Evolutionary conservation across 2,329 filamentous ascomycete species (phyloP).

Genomic region (Arachnomyces sp.): DNA sequence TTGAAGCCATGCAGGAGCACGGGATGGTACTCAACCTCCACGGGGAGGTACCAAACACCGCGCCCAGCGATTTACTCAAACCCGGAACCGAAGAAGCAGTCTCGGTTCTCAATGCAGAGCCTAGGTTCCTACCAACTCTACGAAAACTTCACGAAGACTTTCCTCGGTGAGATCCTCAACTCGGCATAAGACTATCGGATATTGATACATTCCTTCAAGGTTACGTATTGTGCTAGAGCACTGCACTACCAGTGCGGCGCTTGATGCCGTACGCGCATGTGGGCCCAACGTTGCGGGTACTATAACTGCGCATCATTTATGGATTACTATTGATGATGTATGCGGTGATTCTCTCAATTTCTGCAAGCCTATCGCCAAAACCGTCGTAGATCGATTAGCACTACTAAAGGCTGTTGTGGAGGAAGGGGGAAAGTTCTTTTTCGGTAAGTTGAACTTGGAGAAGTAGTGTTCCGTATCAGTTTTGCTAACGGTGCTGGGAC

Average conservation of each 20-base stretch:
- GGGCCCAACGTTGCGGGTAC: slow-evolving; percentile 67
- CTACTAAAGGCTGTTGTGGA: slow-evolving; percentile 52
- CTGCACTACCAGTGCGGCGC: slow-evolving; percentile 74
- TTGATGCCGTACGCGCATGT: slow-evolving; percentile 68
- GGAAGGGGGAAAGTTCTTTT: slow-evolving; percentile 55
- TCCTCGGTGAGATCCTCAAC: slow-evolving; percentile 38
- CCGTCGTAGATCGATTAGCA: slow-evolving; percentile 62
- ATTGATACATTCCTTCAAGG: slow-evolving; percentile 12
- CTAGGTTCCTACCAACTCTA: slow-evolving; percentile 72
- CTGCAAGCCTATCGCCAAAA: slow-evolving; percentile 68
- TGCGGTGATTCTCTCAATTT: slow-evolving; percentile 67
- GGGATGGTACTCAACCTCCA: slow-evolving; percentile 87
- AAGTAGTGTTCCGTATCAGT: neutral
- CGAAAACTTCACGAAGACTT: slow-evolving; percentile 64
- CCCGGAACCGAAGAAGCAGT: slow-evolving; percentile 27
- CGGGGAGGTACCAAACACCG: slow-evolving; percentile 64
- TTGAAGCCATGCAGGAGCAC: slow-evolving; percentile 80
- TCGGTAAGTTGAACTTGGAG: slow-evolving; percentile 39
- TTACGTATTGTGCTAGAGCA: slow-evolving; percentile 60
- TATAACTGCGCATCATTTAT: slow-evolving; percentile 81
- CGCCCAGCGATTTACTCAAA: slow-evolving; percentile 26
- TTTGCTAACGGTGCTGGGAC: neutral
- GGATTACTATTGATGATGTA: slow-evolving; percentile 69
- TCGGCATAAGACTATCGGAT: neutral
- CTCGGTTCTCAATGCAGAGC: slow-evolving; percentile 60